These are phyloP conservation scores for Rhododendron henanense DNA, from an alignment of 148 eudicot genomes.

Conservation along the genomic window DNA sequence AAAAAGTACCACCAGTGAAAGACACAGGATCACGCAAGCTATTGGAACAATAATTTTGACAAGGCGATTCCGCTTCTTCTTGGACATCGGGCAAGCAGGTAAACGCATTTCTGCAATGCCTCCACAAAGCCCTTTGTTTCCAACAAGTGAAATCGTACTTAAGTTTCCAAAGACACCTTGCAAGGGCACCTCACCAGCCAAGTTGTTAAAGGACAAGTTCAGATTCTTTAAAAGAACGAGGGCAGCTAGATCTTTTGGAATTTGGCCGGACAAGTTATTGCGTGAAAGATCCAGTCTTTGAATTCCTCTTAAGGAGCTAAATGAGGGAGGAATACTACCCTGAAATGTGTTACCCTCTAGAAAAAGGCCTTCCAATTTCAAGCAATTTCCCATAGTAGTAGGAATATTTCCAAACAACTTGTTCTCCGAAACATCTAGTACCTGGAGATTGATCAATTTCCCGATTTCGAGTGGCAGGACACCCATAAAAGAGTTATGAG, in stretches of 20 bases:
- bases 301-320: slow-evolving; percentile 1
- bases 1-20: not conserved
- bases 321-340: not conserved
- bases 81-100: not conserved
- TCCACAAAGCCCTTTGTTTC: no score
- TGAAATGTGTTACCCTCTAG: not conserved
- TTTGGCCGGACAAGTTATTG: slow-evolving; percentile 3
- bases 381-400: not conserved
- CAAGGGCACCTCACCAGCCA: not conserved
- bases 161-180: no score
- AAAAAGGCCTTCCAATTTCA: not conserved
- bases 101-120: no score
- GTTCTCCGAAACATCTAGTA: not conserved
- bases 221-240: not conserved
- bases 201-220: not conserved
- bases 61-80: not conserved
- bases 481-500: not conserved
- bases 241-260: not conserved
- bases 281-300: not conserved
- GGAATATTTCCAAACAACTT: not conserved
- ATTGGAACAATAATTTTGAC: not conserved
- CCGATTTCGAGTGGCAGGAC: not conserved
- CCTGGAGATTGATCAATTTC: not conserved
- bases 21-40: not conserved
- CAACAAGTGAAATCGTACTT: no score